Base-by-base conservation (phyloP, 2,329 filamentous ascomycete species). In the Monosporascus sp. region DNA sequence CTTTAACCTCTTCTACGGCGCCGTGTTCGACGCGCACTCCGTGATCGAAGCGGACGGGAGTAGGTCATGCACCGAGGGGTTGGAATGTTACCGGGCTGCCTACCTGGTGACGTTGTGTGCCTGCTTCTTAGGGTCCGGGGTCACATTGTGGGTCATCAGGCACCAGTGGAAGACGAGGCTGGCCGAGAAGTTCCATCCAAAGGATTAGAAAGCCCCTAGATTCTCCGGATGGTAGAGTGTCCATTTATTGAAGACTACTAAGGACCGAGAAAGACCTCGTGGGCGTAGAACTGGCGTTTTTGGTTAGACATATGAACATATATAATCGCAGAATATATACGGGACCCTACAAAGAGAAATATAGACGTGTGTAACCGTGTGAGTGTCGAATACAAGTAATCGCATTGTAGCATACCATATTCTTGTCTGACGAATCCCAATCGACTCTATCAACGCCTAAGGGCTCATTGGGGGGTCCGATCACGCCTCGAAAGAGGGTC, bases 1-100 rank as follows among this genome's bases (percentile, higher is more conserved):
- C 22, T 97, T 96, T 78, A 99, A 97, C 67, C 73, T 97, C 1
- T 84, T 94, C 54, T 99, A 97, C 67, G 94, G 94, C 48, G 73
- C 70, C 17, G 85, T 96, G 0, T 95, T 90, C 62, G 94, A 99
- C 67, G 74, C 75, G 8, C 91, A 97, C 69, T 92, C 87, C 22
- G 72, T 86, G 36, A 74, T 90, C 9, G 79, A 82, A 20, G 77
- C 81, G 0, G 80, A 83, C 43, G 90, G 90, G 20, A 85, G 90
- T 60, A 79, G 87, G 31, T 80, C 84, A 20, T 97, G 94, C 67
- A 77, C 80, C 20, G 83, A 93, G 25, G 94, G 94, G 0, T 70
- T 93, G 11, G 76, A 80, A 20, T 97, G 93, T 70, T 97, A 97
- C 71, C 79, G 81, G 31, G 76, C 82, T 3, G 92, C 93, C 1